Evolutionary conservation across 352 stramenopile species (phyloP).

Genomic region (Globisporangium parvum): DNA sequence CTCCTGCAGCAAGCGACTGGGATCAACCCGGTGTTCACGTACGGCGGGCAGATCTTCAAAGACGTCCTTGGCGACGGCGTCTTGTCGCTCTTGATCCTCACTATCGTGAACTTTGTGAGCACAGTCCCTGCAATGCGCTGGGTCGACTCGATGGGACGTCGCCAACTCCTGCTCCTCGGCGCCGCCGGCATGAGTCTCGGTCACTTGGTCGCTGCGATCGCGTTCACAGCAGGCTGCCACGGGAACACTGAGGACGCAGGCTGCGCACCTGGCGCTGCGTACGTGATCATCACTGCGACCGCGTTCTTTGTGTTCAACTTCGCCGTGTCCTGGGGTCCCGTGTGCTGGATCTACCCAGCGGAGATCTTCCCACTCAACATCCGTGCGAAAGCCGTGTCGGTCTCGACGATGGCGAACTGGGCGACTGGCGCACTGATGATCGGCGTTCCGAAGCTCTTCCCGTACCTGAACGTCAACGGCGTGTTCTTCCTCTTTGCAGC

Average conservation of each 20-base stretch:
- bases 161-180: constrained; percentile 25
- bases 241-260: not conserved
- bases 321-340: constrained; percentile 44
- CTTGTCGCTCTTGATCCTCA: constrained; percentile 14
- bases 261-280: constrained; percentile 14
- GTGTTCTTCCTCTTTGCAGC: constrained; percentile 44
- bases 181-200: constrained; percentile 31
- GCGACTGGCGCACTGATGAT: constrained; percentile 29
- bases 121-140: constrained; percentile 34
- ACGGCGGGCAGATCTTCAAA: constrained; percentile 30
- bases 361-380: constrained; percentile 56
- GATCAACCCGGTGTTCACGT: constrained; percentile 34
- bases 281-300: constrained; percentile 25
- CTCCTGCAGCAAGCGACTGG: constrained; percentile 39
- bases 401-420: constrained; percentile 38
- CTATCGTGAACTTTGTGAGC: constrained; percentile 25
- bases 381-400: constrained; percentile 41
- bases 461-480: constrained; percentile 33
- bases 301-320: constrained; percentile 49
- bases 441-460: constrained; percentile 37
- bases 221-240: not conserved
- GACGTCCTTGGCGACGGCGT: constrained; percentile 28
- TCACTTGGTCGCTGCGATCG: constrained; percentile 10
- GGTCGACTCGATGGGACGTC: constrained; percentile 31
- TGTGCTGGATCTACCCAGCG: constrained; percentile 53